Conservation (phyloP, 148 eudicot species). For the Cornus suecica region DNA sequence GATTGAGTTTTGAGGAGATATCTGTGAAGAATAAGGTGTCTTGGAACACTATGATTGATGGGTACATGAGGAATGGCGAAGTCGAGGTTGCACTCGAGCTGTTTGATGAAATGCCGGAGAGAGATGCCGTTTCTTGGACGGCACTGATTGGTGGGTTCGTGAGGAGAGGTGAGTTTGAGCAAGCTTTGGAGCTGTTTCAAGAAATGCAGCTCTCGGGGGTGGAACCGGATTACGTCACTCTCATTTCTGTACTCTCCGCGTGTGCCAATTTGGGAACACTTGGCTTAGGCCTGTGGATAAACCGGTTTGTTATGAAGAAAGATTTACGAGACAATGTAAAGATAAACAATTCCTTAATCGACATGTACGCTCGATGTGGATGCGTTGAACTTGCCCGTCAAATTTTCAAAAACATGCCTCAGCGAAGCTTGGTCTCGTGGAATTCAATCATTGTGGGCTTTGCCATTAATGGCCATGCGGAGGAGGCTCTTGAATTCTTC, state of each 20-base stretch:
- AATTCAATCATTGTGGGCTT: constrained; percentile 49
- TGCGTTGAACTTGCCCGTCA: constrained; percentile 39
- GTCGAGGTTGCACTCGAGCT: constrained; percentile 41
- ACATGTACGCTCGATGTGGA: constrained; percentile 61
- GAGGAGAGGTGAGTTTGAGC: constrained; percentile 35
- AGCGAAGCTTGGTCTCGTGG: constrained; percentile 49
- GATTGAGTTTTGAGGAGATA: constrained; percentile 49
- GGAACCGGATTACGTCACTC: constrained; percentile 50
- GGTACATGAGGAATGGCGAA: constrained; percentile 59
- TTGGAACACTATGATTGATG: constrained; percentile 78
- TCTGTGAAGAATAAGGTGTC: constrained; percentile 46
- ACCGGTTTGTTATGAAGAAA: constrained; percentile 31
- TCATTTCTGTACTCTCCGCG: constrained; percentile 41
- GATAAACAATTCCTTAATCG: constrained; percentile 44
- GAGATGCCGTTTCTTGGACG: constrained; percentile 48
- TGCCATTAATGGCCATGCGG: constrained; percentile 43
- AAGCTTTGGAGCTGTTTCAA: constrained; percentile 39
- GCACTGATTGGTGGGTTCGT: constrained; percentile 42
- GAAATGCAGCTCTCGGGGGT: constrained; percentile 40
- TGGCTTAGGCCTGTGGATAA: constrained; percentile 46
- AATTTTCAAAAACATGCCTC: constrained; percentile 37
- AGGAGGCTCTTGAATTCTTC: constrained; percentile 39
- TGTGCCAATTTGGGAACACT: constrained; percentile 52
- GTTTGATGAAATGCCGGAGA: constrained; percentile 55
- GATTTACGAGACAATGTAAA: constrained; percentile 29